Base-by-base conservation (phyloP, 2,329 filamentous ascomycete genomes). In the Calonectria hongkongensis region DNA sequence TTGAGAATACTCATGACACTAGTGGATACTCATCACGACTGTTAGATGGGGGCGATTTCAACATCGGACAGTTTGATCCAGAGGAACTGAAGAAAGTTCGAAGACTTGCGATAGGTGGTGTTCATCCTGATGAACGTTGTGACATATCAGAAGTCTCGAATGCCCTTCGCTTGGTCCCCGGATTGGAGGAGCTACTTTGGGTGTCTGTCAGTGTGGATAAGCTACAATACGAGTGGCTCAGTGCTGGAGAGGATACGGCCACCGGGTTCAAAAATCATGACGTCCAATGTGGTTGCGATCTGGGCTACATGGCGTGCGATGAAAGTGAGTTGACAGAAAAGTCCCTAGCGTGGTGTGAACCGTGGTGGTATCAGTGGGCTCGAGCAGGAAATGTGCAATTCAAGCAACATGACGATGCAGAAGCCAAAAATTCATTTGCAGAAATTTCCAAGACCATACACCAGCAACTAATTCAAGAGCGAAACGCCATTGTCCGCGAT, bases 351-450 rank as follows among this genome's bases (percentile, higher is more conserved):
- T 47, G 58, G 58, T 33, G 58, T 25, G 58, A 47, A 18, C 58
- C 58, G 12, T 47, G 25, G 39, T 63, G 58, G 39, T 63, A 63
- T 47, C 41, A 47, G 21, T 28, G 21, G 36, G 54, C 5, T 27
- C 36, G 33, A 25, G 21, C 25, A 8, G 21, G 33, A 9, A 41
- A 27, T 10, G 33, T 25, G n/a, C 54, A 60, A 28, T 25, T 2
- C 7, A 28, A 41, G 54, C 27, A 18, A 25, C 41, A 18, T 10
- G 39, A 25, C 33, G 18, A 21, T 9, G 1, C n/a, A 12, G 25
- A 18, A 6, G 25, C 21, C 16, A 25, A 18, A 30, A 45, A 33
- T 15, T 63, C 41, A 12, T 45, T 63, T 12, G 5, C 25, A 6
- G 16, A 43, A 15, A n/a, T 63, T 4, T 43, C 41, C 18, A 33